Base-by-base conservation (phyloP, 2,329 filamentous ascomycete species). In the Sporothrix globosa region DNA sequence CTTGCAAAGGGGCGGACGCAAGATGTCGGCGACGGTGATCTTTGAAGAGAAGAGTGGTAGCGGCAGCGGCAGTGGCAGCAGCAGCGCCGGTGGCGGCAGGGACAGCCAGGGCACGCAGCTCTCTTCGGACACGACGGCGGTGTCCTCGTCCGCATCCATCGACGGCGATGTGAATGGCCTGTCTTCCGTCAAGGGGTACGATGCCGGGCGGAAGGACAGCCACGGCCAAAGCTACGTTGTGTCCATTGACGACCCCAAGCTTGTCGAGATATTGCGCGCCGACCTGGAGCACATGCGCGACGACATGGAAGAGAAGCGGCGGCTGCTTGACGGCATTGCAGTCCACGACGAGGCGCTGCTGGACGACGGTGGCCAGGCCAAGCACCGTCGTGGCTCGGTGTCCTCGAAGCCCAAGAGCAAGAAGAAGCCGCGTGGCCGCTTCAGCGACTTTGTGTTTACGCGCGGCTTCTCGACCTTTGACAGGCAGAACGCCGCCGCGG, bases 391-490 rank as follows among this genome's bases (percentile, higher is more conserved):
- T 30, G 21, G 53, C 21, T 54, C 69, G 10, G 53, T 53, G 17
- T 60, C 66, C 19, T 24, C 34, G 14, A 46, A 53, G 54, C 24
- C 56, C 24, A 19, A 7, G 30, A 54, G 30, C n/a, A 68, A 68
- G 17, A 69, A 61, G 60, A 71, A 74, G 19, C 71, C 53, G 46
- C 73, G 74, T n/a, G 77, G 76, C 39, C 79, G 79, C 73, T 82
- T 85, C 73, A 77, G 80, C 68, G 81, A 91, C 75, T 80, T 92
- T 58, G 86, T 92, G 67, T 94, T 93, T 76, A 92, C 90, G 0
- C 83, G 87, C 30, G 88, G 90, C 72, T 91, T 92, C 75, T 91
- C 90, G 6, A 85, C 89, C 0, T 93, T 94, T 77, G 91, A 94
- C 78, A 84, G 89, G 13, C 88, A 91, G 73, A 93, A 93, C 76